Base-by-base conservation (phyloP, 2,329 filamentous ascomycete species). In the Thielaviopsis punctulata region DNA sequence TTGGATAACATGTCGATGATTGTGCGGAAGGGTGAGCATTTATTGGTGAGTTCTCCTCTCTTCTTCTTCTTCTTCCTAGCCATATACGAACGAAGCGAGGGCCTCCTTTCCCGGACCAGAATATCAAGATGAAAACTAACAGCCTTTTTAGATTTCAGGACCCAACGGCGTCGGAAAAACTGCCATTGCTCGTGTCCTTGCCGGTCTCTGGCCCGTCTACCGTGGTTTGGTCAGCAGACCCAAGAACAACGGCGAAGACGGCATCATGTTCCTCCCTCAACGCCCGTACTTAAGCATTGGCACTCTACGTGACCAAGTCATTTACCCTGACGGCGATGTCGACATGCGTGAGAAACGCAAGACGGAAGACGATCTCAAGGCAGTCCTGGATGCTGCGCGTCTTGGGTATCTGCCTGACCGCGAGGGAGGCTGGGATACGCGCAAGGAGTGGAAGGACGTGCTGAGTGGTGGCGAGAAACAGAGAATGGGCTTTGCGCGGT, bases 401-500 rank as follows among this genome's bases (percentile, higher is more conserved):
- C 73, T 98, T 0, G 90, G 88, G 3, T 96, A 98, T 65, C 75
- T 98, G 1, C 86, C 87, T 1, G 80, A 89, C 48, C 80, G 92
- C 15, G 92, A 98, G 70, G 92, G 92, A 39, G 92, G 92, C 13
- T 96, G 88, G 88, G 87, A 98, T 62, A 92, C 87, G 4, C 78
- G 87, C 53, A 96, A 98, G 67, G 89, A 95, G 63, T 98, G 92
- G 92, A 95, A 96, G 68, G 90, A 96, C 59, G 87, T 98, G 4
- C 73, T 98, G n/a, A 90, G 84, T 58, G 92, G 92, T 39, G 92
- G 92, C 12, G 92, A 98, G 73, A 98, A 98, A 70, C 92, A 98
- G 69, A 75, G 92, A 21, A 86, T 98, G 77, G 87, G 80, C 0
- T 87, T 98, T 60, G 90, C 93, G 3, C 73, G 92, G 45, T 65